Evolutionary conservation across 345 rosid species (phyloP), one percentile per base, ranked within the genome.

Genomic region (Brassica incana): DNA sequence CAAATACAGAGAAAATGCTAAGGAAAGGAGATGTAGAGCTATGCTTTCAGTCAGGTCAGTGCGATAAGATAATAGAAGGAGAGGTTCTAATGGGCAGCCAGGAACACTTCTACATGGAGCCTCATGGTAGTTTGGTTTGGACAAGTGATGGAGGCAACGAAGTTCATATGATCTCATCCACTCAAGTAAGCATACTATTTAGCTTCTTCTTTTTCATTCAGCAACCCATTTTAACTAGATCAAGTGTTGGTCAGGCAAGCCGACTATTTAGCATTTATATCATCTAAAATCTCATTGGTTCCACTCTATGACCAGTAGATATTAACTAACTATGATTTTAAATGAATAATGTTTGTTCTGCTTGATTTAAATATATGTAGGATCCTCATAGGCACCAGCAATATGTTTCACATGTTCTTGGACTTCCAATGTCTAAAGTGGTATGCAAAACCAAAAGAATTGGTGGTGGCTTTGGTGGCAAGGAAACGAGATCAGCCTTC

Each of bases 401-500:
- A 71, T 87, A 93, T 72, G 93, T 95, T 64, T 85, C 94, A 67
- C 87, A 77, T 85, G 99, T 90, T 81, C 95, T 95, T 25, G 98
- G 91, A 80, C 96, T 95, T 81, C 96, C 96, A 25, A 81, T 91
- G 96, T 92, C 98, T 11, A 91, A 90, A 88, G 98, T 95, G 43
- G 97, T 95, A 58, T 92, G 99, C 74, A 95, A 87, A 86, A 90
- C 92, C 27, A 95, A 92, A 87, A 78, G 98, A 83, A 80, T 95
- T 74, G 99, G 97, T 56, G 99, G 99, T 70, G 99, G 97, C 25
- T 95, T 95, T 88, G 99, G 99, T 69, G 98, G 99, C 70, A 95
- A 95, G 87, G 99, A 95, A 87, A 92, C 99, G 18, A 87, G 94
- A 84, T 89, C 97, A 16, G 96, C 90, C 65, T 86, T 85, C 74